phyloP scores from a whole-genome alignment of 2,329 filamentous ascomycete genomes.

The Coniochaeta prunicola region DNA sequence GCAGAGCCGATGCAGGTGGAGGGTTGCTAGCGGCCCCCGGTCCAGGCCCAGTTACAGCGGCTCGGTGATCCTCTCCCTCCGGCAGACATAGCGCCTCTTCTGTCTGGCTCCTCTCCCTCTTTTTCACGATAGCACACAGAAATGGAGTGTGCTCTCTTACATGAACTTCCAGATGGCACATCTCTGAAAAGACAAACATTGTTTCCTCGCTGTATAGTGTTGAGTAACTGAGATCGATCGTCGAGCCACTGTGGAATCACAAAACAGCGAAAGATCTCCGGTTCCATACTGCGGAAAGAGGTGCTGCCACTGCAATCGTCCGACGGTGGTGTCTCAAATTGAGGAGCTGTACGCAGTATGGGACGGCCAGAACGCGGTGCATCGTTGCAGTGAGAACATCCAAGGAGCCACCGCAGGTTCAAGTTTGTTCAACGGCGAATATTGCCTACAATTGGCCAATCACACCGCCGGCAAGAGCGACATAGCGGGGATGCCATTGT shows the following conservation, averaged over 20 bases:
- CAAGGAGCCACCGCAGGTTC: too few species aligned
- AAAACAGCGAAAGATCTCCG: too few species aligned
- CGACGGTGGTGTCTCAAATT: background rate
- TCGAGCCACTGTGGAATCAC: too few species aligned
- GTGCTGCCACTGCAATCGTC: background rate
- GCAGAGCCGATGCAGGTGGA: background rate
- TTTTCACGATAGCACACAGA: background rate
- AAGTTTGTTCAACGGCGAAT: background rate
- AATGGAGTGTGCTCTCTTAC: background rate
- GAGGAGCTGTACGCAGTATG: background rate
- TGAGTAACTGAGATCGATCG: too few species aligned
- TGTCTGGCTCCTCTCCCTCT: background rate
- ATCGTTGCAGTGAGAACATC: background rate
- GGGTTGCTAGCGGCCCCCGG: background rate
- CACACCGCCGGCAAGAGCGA: background rate
- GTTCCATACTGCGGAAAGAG: background rate
- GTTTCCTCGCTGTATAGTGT: too few species aligned
- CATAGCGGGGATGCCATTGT: background rate
- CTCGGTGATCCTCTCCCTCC: background rate
- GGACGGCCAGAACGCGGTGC: background rate
- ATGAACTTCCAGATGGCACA: background rate
- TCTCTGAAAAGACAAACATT: too few species aligned
- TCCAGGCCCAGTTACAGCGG: background rate
- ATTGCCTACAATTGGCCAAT: background rate
- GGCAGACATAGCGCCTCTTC: too few species aligned